Percentiles rank a stretch among this genome's conserved stretches.
These are phyloP conservation scores for Wickerhamiella brachini DNA, from an alignment of 805 yeast species.

Conservation along the genomic window DNA sequence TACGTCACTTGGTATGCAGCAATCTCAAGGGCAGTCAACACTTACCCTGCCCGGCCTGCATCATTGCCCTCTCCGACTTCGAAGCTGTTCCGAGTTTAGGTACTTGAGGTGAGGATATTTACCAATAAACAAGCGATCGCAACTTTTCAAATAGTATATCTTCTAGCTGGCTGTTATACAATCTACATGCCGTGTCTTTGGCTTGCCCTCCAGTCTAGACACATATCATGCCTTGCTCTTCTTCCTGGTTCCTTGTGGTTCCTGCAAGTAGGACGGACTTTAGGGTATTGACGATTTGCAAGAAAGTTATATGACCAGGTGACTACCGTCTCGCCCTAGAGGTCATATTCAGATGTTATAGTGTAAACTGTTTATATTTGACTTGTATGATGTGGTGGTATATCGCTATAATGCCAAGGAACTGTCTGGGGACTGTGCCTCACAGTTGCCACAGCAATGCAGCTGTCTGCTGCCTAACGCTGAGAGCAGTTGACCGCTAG, in stretches of 20 bases:
- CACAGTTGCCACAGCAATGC: not conserved
- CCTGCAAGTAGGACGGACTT: not conserved
- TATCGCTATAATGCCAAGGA: not conserved
- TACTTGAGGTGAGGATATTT: not conserved
- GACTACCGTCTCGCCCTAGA: too few relatives aligned
- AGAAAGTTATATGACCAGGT: too few relatives aligned
- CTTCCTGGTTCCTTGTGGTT: not conserved
- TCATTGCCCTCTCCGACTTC: not conserved
- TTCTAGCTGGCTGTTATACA: too few relatives aligned
- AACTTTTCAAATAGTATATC: too few relatives aligned
- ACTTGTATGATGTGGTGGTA: too few relatives aligned
- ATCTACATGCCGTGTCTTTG: too few relatives aligned
- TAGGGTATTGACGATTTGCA: not conserved
- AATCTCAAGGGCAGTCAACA: not conserved
- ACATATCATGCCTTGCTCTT: not conserved
- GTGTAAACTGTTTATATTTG: too few relatives aligned
- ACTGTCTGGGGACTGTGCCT: not conserved
- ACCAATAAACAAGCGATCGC: too few relatives aligned
- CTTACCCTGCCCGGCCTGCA: not conserved
- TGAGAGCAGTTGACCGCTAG: not conserved
- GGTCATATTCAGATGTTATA: too few relatives aligned
- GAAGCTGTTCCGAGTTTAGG: too few relatives aligned
- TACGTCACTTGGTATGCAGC: not conserved
- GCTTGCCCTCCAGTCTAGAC: too few relatives aligned
- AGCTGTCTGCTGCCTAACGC: not conserved